phyloP scores from a whole-genome alignment of 1,284 basidiomycete species.

The Sporisorium iseilematis-ciliati region DNA sequence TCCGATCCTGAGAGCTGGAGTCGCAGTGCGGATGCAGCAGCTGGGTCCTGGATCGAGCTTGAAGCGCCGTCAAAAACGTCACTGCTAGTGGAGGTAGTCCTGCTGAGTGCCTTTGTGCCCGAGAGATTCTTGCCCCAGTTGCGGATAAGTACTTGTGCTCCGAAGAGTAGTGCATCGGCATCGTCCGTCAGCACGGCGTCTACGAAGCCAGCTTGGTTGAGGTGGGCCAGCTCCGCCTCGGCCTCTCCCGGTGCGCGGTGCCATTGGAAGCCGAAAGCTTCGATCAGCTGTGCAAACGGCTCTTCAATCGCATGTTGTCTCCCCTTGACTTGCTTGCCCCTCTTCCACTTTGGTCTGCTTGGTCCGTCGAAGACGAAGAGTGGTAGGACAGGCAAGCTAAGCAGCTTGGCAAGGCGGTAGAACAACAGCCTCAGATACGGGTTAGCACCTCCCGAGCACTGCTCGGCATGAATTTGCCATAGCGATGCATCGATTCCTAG shows the following conservation, averaged over 20 bases:
- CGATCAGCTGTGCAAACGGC: conserved; percentile 75
- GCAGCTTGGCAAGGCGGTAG: conserved; percentile 76
- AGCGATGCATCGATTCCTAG: conserved; percentile 68
- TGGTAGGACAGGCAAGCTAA: conserved; percentile 82
- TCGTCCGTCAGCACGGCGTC: conserved; percentile 94
- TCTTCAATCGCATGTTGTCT: conserved; percentile 63
- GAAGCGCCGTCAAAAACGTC: conserved; percentile 20
- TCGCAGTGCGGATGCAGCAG: background rate
- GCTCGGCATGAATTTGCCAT: conserved; percentile 73
- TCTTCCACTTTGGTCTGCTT: conserved; percentile 82
- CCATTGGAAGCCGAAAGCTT: conserved; percentile 82
- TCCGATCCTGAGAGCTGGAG: conserved; percentile 29
- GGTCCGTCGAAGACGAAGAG: conserved; percentile 96
- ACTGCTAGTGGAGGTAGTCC: conserved; percentile 23
- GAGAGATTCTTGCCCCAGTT: conserved; percentile 71
- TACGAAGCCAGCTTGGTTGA: conserved; percentile 83
- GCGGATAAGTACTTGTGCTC: conserved; percentile 82
- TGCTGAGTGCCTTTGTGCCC: conserved; percentile 26
- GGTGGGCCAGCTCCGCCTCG: conserved; percentile 91
- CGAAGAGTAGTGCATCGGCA: conserved; percentile 91
- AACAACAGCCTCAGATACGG: conserved; percentile 72
- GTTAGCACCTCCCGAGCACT: conserved; percentile 71
- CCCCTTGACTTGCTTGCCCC: conserved; percentile 78
- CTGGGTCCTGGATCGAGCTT: background rate
- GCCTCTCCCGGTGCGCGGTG: conserved; percentile 89